Percentiles rank a stretch among this genome's conserved stretches.
Conservation (phyloP, 352 stramenopile species). For the Globisporangium recalcitrans region DNA sequence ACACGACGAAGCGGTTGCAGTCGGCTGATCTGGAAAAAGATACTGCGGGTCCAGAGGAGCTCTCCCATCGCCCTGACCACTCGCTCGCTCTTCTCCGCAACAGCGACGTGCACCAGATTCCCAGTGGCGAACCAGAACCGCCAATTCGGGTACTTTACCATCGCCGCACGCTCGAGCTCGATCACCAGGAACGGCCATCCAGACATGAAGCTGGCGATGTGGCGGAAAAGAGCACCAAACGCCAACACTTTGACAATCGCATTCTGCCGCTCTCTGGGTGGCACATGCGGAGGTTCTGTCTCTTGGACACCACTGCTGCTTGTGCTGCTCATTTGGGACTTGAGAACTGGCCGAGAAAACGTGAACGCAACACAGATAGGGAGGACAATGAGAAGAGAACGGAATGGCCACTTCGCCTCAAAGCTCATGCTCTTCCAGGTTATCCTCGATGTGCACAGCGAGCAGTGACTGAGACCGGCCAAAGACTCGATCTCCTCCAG, state of each 20-base stretch:
- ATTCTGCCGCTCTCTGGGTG: too few species aligned
- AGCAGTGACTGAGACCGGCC: conserved; percentile 14
- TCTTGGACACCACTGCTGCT: too few species aligned
- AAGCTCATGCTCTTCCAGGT: background rate
- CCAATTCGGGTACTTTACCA: background rate
- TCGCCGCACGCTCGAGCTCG: conserved; percentile 22
- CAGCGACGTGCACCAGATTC: background rate
- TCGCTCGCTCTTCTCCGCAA: background rate
- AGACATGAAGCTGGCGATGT: conserved; percentile 40
- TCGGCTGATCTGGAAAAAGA: too few species aligned
- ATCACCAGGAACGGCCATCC: conserved; percentile 23
- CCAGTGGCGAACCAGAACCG: background rate
- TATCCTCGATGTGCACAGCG: conserved; percentile 10
- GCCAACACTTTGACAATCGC: background rate
- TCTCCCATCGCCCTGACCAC: background rate
- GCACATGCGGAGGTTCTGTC: too few species aligned
- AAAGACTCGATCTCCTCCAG: background rate
- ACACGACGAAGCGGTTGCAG: too few species aligned
- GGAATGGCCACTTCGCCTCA: background rate
- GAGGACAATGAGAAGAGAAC: too few species aligned
- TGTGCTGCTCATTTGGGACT: too few species aligned
- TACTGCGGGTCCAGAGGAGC: background rate
- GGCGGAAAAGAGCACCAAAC: conserved; percentile 4
- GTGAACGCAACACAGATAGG: too few species aligned
- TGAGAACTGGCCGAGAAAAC: too few species aligned